phyloP scores from a whole-genome alignment of 768 basidiomycete genomes.

The Omphalotus guepiniiformis region DNA sequence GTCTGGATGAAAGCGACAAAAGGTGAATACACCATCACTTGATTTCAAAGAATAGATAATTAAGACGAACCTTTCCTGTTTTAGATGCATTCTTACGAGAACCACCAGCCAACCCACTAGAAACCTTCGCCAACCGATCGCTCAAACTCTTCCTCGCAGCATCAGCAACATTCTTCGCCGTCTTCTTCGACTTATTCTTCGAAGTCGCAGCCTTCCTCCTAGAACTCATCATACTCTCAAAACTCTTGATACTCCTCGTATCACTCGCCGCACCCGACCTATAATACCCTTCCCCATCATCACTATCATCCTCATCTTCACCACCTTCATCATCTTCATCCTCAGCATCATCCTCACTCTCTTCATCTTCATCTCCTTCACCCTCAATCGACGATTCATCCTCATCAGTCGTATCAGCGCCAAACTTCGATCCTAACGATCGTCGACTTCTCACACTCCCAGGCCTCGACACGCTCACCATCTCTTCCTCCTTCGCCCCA shows the following conservation, averaged over 20 bases:
- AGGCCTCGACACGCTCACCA: conserved; percentile 43
- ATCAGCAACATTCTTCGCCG: conserved; percentile 8
- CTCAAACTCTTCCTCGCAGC: conserved; percentile 63
- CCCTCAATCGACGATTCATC: conserved; percentile 38
- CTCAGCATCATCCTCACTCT: conserved; percentile 28
- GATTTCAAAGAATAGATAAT: background rate
- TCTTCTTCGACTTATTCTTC: conserved; percentile 19
- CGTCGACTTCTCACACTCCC: conserved; percentile 22
- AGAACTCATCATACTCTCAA: conserved; percentile 76
- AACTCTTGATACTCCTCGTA: conserved; percentile 76
- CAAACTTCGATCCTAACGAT: conserved; percentile 1
- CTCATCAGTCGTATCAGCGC: conserved; percentile 8
- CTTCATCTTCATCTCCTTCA: conserved; percentile 39
- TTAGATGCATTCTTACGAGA: conserved; percentile 23
- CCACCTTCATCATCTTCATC: conserved; percentile 31
- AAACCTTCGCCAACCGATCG: conserved; percentile 78
- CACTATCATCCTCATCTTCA: conserved; percentile 32
- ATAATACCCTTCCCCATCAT: conserved; percentile 27
- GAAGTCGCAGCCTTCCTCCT: conserved; percentile 26
- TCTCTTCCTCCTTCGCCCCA: conserved; percentile 31
- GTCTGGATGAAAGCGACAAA: background rate
- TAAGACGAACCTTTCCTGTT: conserved; percentile 25
- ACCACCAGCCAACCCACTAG: conserved; percentile 46
- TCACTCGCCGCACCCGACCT: conserved; percentile 42
- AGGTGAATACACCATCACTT: conserved; percentile 14